Evolutionary conservation across 192 early-diverging fungal genomes (phyloP).

Genomic region (Coemansia reversa): DNA sequence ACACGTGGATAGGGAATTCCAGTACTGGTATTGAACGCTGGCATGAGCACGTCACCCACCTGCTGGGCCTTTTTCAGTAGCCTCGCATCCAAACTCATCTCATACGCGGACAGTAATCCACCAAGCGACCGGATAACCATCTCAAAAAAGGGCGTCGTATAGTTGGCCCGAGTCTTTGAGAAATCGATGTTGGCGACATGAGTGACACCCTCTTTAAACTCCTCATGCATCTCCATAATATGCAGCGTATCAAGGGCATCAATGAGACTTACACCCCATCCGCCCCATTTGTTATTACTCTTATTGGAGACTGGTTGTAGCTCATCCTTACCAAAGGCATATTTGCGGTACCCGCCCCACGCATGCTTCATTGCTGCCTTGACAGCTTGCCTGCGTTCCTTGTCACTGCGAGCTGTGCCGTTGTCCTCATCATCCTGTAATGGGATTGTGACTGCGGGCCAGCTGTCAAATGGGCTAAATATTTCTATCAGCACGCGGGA

Average conservation of each 20-base stretch:
- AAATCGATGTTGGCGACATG: constrained; percentile 66
- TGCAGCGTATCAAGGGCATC: constrained; percentile 86
- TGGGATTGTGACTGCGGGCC: constrained; percentile 35
- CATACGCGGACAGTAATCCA: constrained; percentile 81
- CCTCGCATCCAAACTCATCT: constrained; percentile 68
- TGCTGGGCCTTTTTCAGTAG: constrained; percentile 71
- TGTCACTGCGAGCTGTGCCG: constrained; percentile 20
- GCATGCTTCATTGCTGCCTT: constrained; percentile 49
- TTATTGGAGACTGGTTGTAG: constrained; percentile 46
- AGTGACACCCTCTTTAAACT: constrained; percentile 72
- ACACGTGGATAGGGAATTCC: constrained; percentile 71
- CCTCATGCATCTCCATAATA: constrained; percentile 78
- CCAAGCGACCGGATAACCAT: constrained; percentile 79
- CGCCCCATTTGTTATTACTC: constrained; percentile 50
- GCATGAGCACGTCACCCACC: constrained; percentile 65
- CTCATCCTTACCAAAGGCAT: constrained; percentile 53
- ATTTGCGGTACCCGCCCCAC: constrained; percentile 49
- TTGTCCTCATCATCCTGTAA: constrained; percentile 24
- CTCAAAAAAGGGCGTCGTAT: constrained; percentile 75
- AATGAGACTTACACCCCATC: constrained; percentile 68
- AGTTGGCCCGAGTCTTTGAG: constrained; percentile 32
- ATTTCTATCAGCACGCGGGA: constrained; percentile 32
- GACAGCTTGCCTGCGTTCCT: constrained; percentile 36
- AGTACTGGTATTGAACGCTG: constrained; percentile 72
- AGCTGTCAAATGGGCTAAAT: constrained; percentile 32